phyloP scores from a whole-genome alignment of 2,329 filamentous ascomycete species.

The Apiospora pterosperma region DNA sequence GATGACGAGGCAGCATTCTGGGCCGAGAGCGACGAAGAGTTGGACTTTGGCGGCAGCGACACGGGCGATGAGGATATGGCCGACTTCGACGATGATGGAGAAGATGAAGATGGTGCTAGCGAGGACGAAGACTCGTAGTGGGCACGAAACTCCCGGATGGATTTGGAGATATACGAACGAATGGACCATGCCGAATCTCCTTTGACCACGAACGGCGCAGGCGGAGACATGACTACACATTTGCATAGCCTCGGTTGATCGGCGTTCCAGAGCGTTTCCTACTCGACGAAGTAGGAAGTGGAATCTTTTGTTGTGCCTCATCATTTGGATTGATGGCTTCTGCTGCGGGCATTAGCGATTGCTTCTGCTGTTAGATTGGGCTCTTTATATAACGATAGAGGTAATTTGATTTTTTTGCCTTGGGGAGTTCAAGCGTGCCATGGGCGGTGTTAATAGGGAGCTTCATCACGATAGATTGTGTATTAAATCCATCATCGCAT shows the following conservation, averaged over 20 bases:
- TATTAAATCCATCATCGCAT: neutral
- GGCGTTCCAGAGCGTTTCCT: constrained; percentile 17
- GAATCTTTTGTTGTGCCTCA: neutral
- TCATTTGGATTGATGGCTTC: neutral
- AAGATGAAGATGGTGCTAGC: constrained; percentile 55
- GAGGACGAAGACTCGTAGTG: constrained; percentile 40
- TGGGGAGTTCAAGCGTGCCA: neutral
- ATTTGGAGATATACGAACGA: neutral
- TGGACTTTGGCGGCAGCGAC: constrained; percentile 76
- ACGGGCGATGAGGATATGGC: constrained; percentile 57
- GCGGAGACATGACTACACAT: constrained; percentile 12
- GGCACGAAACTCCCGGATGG: neutral
- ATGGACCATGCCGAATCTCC: neutral
- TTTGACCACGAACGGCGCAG: neutral
- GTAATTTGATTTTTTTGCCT: neutral
- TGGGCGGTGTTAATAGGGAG: neutral
- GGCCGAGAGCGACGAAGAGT: constrained; percentile 71
- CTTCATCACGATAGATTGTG: neutral
- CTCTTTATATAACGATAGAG: constrained; percentile 1
- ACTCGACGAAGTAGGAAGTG: neutral
- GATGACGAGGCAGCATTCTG: constrained; percentile 80
- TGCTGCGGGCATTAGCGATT: neutral
- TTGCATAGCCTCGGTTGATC: constrained; percentile 29
- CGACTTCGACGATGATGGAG: constrained; percentile 55
- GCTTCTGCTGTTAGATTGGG: neutral